Evolutionary conservation across 805 yeast genomes (phyloP), one percentile per base, ranked within the genome.

Genomic region (Jamesozyma rosinii): DNA sequence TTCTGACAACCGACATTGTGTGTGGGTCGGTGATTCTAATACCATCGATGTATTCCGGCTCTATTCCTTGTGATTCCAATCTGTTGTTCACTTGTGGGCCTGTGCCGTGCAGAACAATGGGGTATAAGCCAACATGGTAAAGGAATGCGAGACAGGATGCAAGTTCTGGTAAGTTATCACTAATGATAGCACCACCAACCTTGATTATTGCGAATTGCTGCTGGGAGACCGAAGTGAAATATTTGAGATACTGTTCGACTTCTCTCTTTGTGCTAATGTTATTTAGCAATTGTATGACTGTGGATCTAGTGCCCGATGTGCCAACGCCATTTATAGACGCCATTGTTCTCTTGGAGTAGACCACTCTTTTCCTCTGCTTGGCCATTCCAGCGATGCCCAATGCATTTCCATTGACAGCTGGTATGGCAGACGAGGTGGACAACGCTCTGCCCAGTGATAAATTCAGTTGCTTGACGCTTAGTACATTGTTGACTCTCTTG

Each of bases 151-250:
- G 72, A 58, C 97, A 89, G 0, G 95, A 85, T 0, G 98, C 98
- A 54, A 92, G 71, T 67, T 90, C 95, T 9, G 88, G 83, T 49
- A 92, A 69, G 56, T 90, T 92, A 54, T 92, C 94, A 38, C 97
- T 90, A 64, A 92, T 92, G 57, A 92, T 90, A 32, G 98, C 99
- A 50, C 99, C 99, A 34, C 99, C 99, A 36, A 92, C 98, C 64
- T 92, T 92, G 66, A 92, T 92, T 36, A 92, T 96, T 3, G 99
- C 99, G 58, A 92, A 92, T 59, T 92, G 97, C 63, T 92, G 97
- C 53, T 88, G 89, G 5, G 88, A 81, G 15, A 92, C 97, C 27
- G 96, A 87, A 1, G 97, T 89, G 72, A 92, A 92, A 65, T 90
- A 90, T 64, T 88, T 89, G 58, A 92, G 75, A 66, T 92, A 92